Base-by-base conservation (phyloP, 805 yeast species). In the Candida saitoana region DNA sequence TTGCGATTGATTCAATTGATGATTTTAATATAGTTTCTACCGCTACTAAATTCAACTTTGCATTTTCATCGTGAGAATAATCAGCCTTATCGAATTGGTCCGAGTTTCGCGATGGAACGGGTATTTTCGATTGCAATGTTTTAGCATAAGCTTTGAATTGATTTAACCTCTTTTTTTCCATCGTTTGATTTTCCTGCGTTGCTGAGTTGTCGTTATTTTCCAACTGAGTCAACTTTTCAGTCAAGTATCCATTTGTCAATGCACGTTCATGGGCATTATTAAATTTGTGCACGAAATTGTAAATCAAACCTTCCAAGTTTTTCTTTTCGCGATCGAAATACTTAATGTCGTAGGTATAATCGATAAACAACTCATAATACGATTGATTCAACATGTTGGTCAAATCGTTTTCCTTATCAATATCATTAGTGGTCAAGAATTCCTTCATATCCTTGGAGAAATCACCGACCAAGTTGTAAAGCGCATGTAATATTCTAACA, bases 311-410 rank as follows among this genome's bases (percentile, higher is more conserved):
- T 39, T 81, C 84, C 29, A 90, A 64, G 49, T 77, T 79, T 47
- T 79, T 80, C 62, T 78, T 84, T 56, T 89, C 97, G 31, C 75
- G 54, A 31, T 71, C 80, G 53, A 90, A 82, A 61, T 88, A 90
- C 37, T 74, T 70, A 44, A 78, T 77, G 44, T 84, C 87, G 20
- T 75, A 74, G 19, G 85, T 63, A 55, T 80, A 85, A 37, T 83
- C 82, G 15, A 78, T 71, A 59, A 91, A 91, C 14, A 87, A 62
- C 49, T 85, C 95, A n/a, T 76, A 73, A 54, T 72, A 79, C 44
- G 80, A 74, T 51, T 82, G 88, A 49, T 90, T 96, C 29, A 91
- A 64, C 3, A 82, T 74, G 1, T 53, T 35, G 3, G 65, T 59
- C 33, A 77, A 54, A 43, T 70, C 76, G 37, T 62, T 79, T 33